These are phyloP conservation scores for Cercospora sesami DNA, from an alignment of 2,329 filamentous ascomycete genomes.

Conservation along the genomic window DNA sequence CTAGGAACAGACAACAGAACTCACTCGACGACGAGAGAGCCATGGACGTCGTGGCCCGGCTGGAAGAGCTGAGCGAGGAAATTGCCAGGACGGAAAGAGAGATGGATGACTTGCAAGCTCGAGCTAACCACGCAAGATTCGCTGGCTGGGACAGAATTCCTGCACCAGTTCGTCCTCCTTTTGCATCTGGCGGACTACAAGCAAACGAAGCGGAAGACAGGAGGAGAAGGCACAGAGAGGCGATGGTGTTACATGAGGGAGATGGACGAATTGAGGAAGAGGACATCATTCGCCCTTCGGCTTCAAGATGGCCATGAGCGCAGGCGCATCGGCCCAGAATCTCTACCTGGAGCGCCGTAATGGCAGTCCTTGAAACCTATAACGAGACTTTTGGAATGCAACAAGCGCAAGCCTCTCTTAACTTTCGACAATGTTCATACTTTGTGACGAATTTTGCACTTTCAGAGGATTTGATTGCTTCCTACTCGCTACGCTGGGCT, in stretches of 20 bases:
- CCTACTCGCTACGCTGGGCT: too few species aligned
- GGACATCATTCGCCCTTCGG: conserved; percentile 58
- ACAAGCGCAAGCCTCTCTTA: too few species aligned
- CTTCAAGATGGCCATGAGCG: conserved; percentile 1
- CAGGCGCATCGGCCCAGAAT: too few species aligned
- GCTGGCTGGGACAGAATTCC: conserved; percentile 26
- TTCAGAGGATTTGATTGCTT: too few species aligned
- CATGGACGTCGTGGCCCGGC: conserved; percentile 13
- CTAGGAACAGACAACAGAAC: conserved; percentile 5
- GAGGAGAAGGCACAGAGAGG: conserved; percentile 70
- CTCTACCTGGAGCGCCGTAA: too few species aligned
- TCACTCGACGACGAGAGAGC: conserved; percentile 10
- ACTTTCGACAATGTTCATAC: too few species aligned
- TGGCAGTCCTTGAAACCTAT: too few species aligned
- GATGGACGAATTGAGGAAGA: conserved; percentile 68
- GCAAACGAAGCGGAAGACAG: conserved; percentile 66
- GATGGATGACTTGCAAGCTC: conserved; percentile 62
- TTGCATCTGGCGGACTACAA: not conserved
- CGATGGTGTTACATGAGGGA: conserved; percentile 81
- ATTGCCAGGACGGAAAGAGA: conserved; percentile 22
- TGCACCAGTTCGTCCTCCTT: not conserved
- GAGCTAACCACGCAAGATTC: conserved; percentile 36
- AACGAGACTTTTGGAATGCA: too few species aligned
- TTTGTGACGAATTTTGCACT: too few species aligned
- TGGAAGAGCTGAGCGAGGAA: conserved; percentile 23